These are phyloP conservation scores for Calycina herbarum DNA, from an alignment of 2,329 filamentous ascomycete genomes.

Conservation along the genomic window DNA sequence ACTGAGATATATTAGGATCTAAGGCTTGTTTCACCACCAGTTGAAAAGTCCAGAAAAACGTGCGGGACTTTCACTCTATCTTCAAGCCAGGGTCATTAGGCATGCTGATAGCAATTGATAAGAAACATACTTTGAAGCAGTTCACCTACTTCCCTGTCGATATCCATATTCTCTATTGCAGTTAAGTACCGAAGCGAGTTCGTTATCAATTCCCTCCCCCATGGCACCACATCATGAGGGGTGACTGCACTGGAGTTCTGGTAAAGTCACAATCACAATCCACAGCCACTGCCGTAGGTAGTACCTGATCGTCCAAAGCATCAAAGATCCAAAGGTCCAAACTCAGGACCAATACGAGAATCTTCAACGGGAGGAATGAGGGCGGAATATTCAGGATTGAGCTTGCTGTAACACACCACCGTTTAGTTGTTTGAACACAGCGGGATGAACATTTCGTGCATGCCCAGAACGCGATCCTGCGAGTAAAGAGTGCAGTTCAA, in stretches of 20 bases:
- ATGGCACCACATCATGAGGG: not conserved
- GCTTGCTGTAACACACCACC: not conserved
- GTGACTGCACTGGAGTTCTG: not conserved
- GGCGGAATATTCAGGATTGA: not conserved
- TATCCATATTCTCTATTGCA: not conserved
- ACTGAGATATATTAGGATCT: constrained; percentile 3
- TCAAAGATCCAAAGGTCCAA: not conserved
- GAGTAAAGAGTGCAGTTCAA: not conserved
- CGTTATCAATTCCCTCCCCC: not conserved
- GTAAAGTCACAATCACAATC: constrained; percentile 2
- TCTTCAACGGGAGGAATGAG: not conserved
- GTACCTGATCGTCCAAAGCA: not conserved
- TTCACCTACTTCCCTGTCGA: not conserved
- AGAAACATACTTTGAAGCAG: constrained; percentile 6
- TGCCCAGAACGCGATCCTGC: not conserved
- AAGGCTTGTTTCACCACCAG: constrained; percentile 12
- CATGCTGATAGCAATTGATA: constrained; percentile 3
- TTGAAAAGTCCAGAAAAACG: not conserved
- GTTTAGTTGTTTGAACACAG: not conserved
- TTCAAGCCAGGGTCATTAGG: not conserved
- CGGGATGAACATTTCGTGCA: not conserved
- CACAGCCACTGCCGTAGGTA: not conserved
- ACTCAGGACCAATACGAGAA: not conserved
- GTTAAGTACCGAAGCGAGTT: not conserved
- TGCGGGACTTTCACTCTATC: not conserved